phyloP scores from a whole-genome alignment of 2,329 filamentous ascomycete species.

The Fusarium temperatum region DNA sequence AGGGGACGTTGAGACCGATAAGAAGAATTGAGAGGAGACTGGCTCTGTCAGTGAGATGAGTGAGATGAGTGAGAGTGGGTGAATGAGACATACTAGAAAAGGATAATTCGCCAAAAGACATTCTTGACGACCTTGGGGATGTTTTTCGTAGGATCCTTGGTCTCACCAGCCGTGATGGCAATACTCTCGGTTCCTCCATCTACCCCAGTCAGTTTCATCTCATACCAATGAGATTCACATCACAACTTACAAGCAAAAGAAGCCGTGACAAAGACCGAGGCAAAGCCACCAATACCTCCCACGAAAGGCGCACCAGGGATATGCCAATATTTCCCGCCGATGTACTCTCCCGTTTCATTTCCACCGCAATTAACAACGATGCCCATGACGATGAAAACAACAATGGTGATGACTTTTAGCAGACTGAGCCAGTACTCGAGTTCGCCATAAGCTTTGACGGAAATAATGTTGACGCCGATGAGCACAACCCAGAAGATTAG shows the following conservation, averaged over 20 bases:
- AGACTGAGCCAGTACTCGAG: constrained; percentile 66
- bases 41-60: background rate
- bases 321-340: constrained; percentile 67
- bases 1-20: constrained; percentile 68
- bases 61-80: background rate
- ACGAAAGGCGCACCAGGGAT: constrained; percentile 71
- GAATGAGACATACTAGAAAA: constrained; percentile 53
- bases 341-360: constrained; percentile 62
- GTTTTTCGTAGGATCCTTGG: constrained; percentile 67
- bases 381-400: constrained; percentile 70
- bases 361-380: constrained; percentile 64
- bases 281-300: constrained; percentile 71
- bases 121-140: constrained; percentile 72
- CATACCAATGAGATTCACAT: background rate
- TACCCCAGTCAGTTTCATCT: constrained; percentile 2
- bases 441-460: constrained; percentile 50
- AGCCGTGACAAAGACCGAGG: constrained; percentile 64
- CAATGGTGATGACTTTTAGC: constrained; percentile 62
- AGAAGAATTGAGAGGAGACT: constrained; percentile 51
- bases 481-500: constrained; percentile 68
- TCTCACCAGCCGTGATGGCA: constrained; percentile 73
- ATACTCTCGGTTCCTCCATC: constrained; percentile 68
- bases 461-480: constrained; percentile 53
- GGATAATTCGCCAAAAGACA: constrained; percentile 70
- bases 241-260: constrained; percentile 63